Evolutionary conservation across 768 basidiomycete species (phyloP).

Genomic region (Leccinum broughii): DNA sequence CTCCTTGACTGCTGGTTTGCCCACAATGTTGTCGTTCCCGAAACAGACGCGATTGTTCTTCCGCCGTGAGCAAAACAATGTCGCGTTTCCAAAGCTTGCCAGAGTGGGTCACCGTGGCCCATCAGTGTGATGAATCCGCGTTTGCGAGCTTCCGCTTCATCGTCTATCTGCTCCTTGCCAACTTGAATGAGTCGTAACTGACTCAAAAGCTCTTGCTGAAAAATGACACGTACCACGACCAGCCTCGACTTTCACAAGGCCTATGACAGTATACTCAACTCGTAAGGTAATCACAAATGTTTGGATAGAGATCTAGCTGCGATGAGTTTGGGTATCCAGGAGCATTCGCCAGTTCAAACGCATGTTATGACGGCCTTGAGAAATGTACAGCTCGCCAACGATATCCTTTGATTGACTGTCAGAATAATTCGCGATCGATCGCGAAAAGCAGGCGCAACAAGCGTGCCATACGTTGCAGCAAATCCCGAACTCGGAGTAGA

Average conservation of each 20-base stretch:
- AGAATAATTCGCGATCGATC: constrained; percentile 9
- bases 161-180: constrained; percentile 51
- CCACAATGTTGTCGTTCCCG: constrained; percentile 23
- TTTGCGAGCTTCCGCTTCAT: constrained; percentile 52
- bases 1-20: constrained; percentile 32
- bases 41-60: constrained; percentile 40
- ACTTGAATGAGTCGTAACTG: not conserved
- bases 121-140: constrained; percentile 42
- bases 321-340: constrained; percentile 69
- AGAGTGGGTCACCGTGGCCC: constrained; percentile 41
- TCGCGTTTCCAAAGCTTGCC: constrained; percentile 47
- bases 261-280: too few relatives aligned
- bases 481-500: too few relatives aligned
- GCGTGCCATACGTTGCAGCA: too few relatives aligned
- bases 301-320: constrained; percentile 68
- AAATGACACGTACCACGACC: constrained; percentile 57
- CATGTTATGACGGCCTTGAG: constrained; percentile 67
- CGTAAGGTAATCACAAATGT: constrained; percentile 56
- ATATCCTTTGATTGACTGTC: constrained; percentile 49
- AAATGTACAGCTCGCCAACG: constrained; percentile 59
- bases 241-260: too few relatives aligned
- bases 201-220: not conserved
- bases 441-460: constrained; percentile 12
- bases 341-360: constrained; percentile 77
- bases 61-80: constrained; percentile 43